phyloP scores from a whole-genome alignment of 2,329 filamentous ascomycete species.

The Metarhizium guizhouense region DNA sequence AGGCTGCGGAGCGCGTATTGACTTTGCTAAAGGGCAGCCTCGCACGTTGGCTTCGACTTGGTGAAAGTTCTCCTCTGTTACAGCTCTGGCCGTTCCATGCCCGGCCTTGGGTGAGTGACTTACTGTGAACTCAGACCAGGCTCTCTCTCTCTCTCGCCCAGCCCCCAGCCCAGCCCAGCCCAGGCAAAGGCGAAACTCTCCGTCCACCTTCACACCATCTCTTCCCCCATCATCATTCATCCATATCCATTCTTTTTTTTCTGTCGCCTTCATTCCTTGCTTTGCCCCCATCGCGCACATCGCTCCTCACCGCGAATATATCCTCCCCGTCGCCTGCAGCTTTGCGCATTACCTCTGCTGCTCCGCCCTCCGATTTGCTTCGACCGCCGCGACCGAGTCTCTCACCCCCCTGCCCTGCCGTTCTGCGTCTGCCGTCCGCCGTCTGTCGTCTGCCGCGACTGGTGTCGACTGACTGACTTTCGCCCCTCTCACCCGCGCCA shows the following conservation, averaged over 20 bases:
- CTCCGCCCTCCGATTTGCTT: slow-evolving; percentile 4
- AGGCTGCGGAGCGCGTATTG: neutral
- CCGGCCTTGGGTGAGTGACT: neutral
- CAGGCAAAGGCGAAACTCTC: slow-evolving; percentile 5
- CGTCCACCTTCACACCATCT: slow-evolving; percentile 7
- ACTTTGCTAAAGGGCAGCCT: neutral
- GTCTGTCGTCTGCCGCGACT: slow-evolving; percentile 2
- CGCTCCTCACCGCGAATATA: neutral
- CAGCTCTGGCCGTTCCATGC: too few species aligned
- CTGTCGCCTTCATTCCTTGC: neutral
- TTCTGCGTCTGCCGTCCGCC: neutral
- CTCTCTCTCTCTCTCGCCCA: slow-evolving; percentile 7
- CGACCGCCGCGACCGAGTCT: slow-evolving; percentile 6
- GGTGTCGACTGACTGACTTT: slow-evolving; percentile 4
- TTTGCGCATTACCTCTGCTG: slow-evolving; percentile 6
- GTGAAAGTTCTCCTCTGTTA: too few species aligned
- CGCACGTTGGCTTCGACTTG: neutral
- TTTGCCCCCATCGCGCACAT: slow-evolving; percentile 3
- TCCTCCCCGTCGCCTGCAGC: neutral
- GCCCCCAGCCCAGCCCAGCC: slow-evolving; percentile 7
- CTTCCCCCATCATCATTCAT: slow-evolving; percentile 8
- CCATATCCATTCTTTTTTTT: slow-evolving; percentile 2
- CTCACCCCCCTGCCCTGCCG: slow-evolving; percentile 3
- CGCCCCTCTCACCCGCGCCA: slow-evolving; percentile 15
- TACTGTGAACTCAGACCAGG: neutral